Evolutionary conservation across 805 yeast species (phyloP), one percentile per base, ranked within the genome.

Genomic region (Candida coleopterorum): DNA sequence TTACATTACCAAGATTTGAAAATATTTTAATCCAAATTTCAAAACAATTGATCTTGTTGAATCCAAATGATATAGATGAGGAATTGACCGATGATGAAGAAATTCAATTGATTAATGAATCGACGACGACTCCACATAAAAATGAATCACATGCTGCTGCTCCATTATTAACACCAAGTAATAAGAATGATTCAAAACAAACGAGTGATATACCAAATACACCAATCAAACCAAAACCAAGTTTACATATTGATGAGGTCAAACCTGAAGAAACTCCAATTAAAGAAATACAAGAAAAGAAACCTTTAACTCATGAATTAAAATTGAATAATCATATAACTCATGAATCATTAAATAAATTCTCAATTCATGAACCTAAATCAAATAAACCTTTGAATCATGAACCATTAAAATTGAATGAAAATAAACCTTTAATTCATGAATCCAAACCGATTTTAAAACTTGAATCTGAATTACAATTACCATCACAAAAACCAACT

Each of bases 21-120:
- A 81, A 81, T 28, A 66, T 85, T 6, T 59, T 78, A 15, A 49
- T 89, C 35, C 90, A 86, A 50, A 71, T 90, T 36, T 78, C 85
- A 46, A 83, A 84, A n/a, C 77, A 79, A 37, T 47, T 64, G n/a
- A 60, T 75, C 1, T 50, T 77, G 32, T 56, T 81, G 20, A 78
- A 78, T 43, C 70, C 75, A 4, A 56, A 52, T 14, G 68, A 64
- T 26, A 61, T 57, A 14, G 72, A 70, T 17, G 75, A 67, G 37
- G 68, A 62, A 7, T 39, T 58, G 25, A 66, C 72, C 18, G 74
- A 70, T 32, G 79, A 75, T 21, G 75, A 73, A 43, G 38, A 40
- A 10, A 57, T 56, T 3, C 47, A 41, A 9, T 43, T 43, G 17
- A 29, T 38, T 9, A 16, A 15, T 18, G 16, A 27, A 36, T 6